phyloP scores from a whole-genome alignment of 2,329 filamentous ascomycete genomes.

The Fusarium luffae region DNA sequence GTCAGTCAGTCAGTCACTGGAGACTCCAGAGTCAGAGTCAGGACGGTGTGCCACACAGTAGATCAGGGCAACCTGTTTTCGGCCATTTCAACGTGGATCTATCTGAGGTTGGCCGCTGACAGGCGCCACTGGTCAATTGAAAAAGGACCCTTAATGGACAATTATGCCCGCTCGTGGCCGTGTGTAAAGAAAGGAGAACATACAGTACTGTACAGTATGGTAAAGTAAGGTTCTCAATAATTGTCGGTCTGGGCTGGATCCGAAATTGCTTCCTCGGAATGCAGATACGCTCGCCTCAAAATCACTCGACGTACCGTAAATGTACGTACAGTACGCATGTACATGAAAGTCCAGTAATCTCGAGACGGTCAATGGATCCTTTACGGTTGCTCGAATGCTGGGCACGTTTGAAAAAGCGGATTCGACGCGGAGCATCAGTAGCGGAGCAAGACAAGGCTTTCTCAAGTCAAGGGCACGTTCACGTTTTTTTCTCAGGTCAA shows the following conservation, averaged over 20 bases:
- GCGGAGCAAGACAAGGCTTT: conserved; percentile 27
- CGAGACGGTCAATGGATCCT: conserved; percentile 33
- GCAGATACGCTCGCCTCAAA: conserved; percentile 17
- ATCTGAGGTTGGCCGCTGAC: conserved; percentile 33
- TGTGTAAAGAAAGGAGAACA: conserved; percentile 20
- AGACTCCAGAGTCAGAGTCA: conserved; percentile 14
- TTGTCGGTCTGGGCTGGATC: conserved; percentile 26
- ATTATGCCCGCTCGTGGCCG: conserved; percentile 9
- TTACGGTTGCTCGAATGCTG: conserved; percentile 24
- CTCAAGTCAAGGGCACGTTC: conserved; percentile 11
- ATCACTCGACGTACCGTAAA: conserved; percentile 8
- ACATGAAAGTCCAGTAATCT: conserved; percentile 3
- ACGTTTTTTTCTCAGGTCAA: not conserved
- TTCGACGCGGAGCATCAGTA: conserved; percentile 26
- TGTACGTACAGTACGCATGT: not conserved
- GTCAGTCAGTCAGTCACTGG: not conserved
- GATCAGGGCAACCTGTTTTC: conserved; percentile 18
- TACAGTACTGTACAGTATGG: not conserved
- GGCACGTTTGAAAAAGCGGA: conserved; percentile 29
- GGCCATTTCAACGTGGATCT: conserved; percentile 37
- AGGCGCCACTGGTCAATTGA: conserved; percentile 37
- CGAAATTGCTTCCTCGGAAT: conserved; percentile 41
- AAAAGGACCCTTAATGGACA: conserved; percentile 28
- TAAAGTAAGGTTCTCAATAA: not conserved
- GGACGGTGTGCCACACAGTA: conserved; percentile 40